phyloP scores from a whole-genome alignment of 768 basidiomycete species.

The Leccinum fibrillosum region DNA sequence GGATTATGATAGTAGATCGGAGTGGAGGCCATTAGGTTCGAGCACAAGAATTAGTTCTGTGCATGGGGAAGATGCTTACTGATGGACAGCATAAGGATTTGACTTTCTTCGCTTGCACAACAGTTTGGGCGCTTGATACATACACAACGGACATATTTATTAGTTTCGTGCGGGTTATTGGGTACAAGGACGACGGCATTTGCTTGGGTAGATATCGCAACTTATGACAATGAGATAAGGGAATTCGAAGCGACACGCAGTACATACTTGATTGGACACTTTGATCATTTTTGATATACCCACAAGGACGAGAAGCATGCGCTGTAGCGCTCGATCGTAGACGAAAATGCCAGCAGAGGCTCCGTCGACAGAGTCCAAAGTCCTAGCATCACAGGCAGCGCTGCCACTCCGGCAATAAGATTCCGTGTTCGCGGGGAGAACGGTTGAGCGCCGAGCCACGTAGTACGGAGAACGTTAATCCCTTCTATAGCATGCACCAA shows the following conservation, averaged over 20 bases:
- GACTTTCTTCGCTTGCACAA: neutral
- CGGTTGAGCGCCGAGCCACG: slow-evolving; percentile 31
- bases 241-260: neutral
- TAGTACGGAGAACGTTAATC: slow-evolving; percentile 46
- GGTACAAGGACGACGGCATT: neutral
- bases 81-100: neutral
- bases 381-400: slow-evolving; percentile 55
- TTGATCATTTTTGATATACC: slow-evolving; percentile 39
- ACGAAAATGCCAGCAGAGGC: slow-evolving; percentile 53
- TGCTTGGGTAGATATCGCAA: neutral
- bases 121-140: neutral
- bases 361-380: slow-evolving; percentile 53
- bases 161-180: neutral
- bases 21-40: neutral
- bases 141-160: neutral
- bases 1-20: slow-evolving; percentile 27
- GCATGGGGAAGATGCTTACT: neutral
- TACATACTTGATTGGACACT: neutral
- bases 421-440: slow-evolving; percentile 21
- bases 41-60: neutral
- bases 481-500: slow-evolving; percentile 67
- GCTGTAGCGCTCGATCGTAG: slow-evolving; percentile 47
- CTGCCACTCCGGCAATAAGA: slow-evolving; percentile 34
- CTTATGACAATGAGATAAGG: neutral
- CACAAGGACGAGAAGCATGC: slow-evolving; percentile 46